These are phyloP conservation scores for Podaxis sp. DNA, from an alignment of 768 basidiomycete species.

Conservation along the genomic window DNA sequence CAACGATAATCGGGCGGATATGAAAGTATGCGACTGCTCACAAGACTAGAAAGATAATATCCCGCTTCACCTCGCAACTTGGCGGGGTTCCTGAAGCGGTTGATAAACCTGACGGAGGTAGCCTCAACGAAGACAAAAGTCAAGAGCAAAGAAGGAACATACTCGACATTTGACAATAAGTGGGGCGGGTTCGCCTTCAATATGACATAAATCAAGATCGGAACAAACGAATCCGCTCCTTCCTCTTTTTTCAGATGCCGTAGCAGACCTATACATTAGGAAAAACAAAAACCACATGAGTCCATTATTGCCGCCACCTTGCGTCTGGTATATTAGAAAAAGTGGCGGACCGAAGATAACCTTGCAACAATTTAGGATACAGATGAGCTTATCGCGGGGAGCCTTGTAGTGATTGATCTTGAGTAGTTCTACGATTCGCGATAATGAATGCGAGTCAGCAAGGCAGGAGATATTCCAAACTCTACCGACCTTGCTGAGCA, in stretches of 20 bases:
- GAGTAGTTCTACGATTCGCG: conserved; percentile 59
- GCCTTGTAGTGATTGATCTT: conserved; percentile 99
- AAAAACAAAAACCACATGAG: conserved; percentile 5
- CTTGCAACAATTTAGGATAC: conserved; percentile 96
- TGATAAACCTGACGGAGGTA: conserved; percentile 72
- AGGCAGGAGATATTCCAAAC: neutral
- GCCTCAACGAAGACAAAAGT: neutral
- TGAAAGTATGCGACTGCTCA: conserved; percentile 29
- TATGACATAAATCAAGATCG: conserved; percentile 90
- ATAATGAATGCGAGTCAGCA: neutral
- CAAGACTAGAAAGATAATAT: conserved; percentile 94
- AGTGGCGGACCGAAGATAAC: conserved; percentile 79
- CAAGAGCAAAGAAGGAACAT: conserved; percentile 21
- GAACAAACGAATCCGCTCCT: conserved; percentile 92
- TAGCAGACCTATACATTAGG: conserved; percentile 61
- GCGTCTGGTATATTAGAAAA: conserved; percentile 4
- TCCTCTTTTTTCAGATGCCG: conserved; percentile 82
- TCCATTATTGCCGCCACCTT: neutral
- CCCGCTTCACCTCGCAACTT: conserved; percentile 95
- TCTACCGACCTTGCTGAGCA: conserved; percentile 71
- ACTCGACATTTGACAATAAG: conserved; percentile 95
- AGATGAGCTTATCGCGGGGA: conserved; percentile 96
- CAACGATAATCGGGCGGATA: neutral
- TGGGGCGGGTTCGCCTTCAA: conserved; percentile 93
- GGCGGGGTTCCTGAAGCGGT: conserved; percentile 83